Evolutionary conservation across 1,284 basidiomycete species (phyloP), one percentile per base, ranked within the genome.

Genomic region (Ceratobasidium sp.): DNA sequence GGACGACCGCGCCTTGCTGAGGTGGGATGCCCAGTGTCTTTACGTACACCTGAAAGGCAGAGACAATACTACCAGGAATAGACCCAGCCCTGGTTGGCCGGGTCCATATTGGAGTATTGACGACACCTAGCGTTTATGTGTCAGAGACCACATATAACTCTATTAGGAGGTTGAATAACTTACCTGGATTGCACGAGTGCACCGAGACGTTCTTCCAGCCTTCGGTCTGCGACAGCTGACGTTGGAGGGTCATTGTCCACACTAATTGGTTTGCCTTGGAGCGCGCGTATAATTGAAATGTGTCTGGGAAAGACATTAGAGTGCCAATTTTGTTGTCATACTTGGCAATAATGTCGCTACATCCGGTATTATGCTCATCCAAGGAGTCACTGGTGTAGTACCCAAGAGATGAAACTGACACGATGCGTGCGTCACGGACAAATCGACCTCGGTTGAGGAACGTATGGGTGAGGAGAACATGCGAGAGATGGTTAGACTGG

Each of bases 121-220:
- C 66, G 8, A 43, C 57, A 5, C 66, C 66, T 69, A 46, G 49
- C n/a, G n/a, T n/a, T n/a, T n/a, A n/a, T n/a, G n/a, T n/a, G n/a
- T n/a, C n/a, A n/a, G n/a, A n/a, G n/a, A n/a, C n/a, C n/a, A n/a
- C n/a, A n/a, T 55, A 1, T 26, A 54, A 35, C 11, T 18, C 28
- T 14, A 14, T 14, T 4, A 44, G 43, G 18, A 44, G 43, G 43
- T 18, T 9, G 43, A 44, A 11, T 9, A 26, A 64, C 74, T 67
- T 38, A 75, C 74, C 63, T 50, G 74, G 74, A 41, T 73, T 72
- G 26, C 70, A 75, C n/a, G 46, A 18, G 11, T 72, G 72, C 0
- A 73, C 71, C 2, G 74, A 46, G n/a, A 75, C 46, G 30, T 61
- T 46, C 23, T 73, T 66, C 70, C 71, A 75, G 11, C 43, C 38